Conservation (phyloP, 202 grass and related monocot species). For the Digitaria exilis region DNA sequence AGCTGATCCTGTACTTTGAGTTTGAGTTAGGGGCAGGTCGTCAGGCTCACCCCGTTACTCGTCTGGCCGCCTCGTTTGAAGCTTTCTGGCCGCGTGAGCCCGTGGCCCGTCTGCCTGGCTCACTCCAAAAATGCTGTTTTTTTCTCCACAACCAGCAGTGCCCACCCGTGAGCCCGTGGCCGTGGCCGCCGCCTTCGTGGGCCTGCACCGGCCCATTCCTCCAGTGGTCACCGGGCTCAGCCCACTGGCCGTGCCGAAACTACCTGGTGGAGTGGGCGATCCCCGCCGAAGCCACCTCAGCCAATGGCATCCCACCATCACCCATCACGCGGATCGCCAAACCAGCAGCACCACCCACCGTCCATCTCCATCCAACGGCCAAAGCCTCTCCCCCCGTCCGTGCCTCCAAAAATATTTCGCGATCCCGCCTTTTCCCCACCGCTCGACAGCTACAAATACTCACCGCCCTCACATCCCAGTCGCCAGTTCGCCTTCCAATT, state of each 20-base stretch:
- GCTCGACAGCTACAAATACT: neutral
- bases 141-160: too few species aligned
- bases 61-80: too few species aligned
- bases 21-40: too few species aligned
- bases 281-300: neutral
- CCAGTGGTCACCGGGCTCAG: neutral
- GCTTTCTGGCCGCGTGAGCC: too few species aligned
- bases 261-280: neutral
- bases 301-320: neutral
- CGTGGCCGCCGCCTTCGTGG: neutral
- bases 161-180: too few species aligned
- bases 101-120: too few species aligned
- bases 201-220: neutral
- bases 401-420: neutral
- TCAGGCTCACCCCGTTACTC: too few species aligned
- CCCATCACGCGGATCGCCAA: neutral
- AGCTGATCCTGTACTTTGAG: too few species aligned
- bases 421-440: neutral
- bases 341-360: neutral
- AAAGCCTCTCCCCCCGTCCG: neutral
- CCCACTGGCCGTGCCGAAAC: neutral
- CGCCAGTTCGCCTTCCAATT: neutral
- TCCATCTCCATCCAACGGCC: slow-evolving; percentile 4
- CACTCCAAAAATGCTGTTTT: too few species aligned
- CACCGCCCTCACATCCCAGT: neutral